Percentiles rank a stretch among this genome's conserved stretches.
phyloP scores from a whole-genome alignment of 129 eudicot species.

The Helianthus annuus region HanXRQr2.0-SUNRISE NC_035434.2:168364421-168364920 shows the following conservation, averaged over 20 bases:
- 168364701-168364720: constrained; percentile 55
- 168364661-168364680: constrained; percentile 61
- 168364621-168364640: constrained; percentile 38
- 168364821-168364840: no score
- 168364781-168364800: not conserved
- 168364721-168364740: constrained; percentile 6
- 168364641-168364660: constrained; percentile 77
- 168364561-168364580: constrained; percentile 4
- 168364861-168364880: not conserved
- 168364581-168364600: not conserved
- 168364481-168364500: constrained; percentile 5
- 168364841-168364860: no score
- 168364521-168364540: constrained; percentile 32
- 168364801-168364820: no score
- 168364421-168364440: not conserved
- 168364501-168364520: constrained; percentile 47
- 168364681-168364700: constrained; percentile 55
- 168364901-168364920: constrained; percentile 16
- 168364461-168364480: not conserved
- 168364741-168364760: not conserved
- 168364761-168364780: not conserved
- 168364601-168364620: constrained; percentile 9
- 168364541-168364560: not conserved
- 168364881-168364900: not conserved
- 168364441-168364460: not conserved